Conservation (phyloP, 2,329 filamentous ascomycete species). For the Xenosphaeropsis pyriputrescens region DNA sequence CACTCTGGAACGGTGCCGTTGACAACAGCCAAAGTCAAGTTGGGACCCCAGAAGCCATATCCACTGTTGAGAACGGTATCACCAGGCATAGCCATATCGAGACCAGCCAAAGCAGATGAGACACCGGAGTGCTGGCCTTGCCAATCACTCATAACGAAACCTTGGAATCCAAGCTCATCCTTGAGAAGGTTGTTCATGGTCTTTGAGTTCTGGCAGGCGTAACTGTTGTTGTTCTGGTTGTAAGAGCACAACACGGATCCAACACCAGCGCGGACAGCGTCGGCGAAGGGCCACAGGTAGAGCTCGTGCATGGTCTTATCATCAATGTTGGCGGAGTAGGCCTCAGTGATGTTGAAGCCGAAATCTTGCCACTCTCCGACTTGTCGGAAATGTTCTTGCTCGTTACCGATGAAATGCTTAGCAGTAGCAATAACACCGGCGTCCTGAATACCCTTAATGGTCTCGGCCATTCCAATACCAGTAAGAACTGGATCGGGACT, state of each 20-base stretch:
- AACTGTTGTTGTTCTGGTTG: slow-evolving; percentile 69
- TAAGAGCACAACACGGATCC: slow-evolving; percentile 78
- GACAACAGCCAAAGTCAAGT: slow-evolving; percentile 73
- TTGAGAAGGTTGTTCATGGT: slow-evolving; percentile 65
- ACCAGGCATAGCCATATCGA: slow-evolving; percentile 84
- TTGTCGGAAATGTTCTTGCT: slow-evolving; percentile 42
- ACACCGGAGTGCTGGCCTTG: slow-evolving; percentile 58
- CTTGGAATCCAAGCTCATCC: slow-evolving; percentile 67
- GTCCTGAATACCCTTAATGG: slow-evolving; percentile 67
- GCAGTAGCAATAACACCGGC: slow-evolving; percentile 72
- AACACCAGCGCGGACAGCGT: slow-evolving; percentile 54
- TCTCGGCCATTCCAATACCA: slow-evolving; percentile 56
- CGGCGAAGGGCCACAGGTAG: slow-evolving; percentile 44
- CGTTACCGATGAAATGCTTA: slow-evolving; percentile 55
- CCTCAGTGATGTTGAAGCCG: slow-evolving; percentile 47
- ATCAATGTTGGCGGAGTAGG: slow-evolving; percentile 37
- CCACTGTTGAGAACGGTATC: slow-evolving; percentile 67
- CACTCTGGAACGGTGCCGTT: slow-evolving; percentile 84
- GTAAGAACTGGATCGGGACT: slow-evolving; percentile 63
- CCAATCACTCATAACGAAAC: slow-evolving; percentile 74
- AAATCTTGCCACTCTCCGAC: slow-evolving; percentile 30
- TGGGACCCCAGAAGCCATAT: slow-evolving; percentile 54
- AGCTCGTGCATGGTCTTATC: slow-evolving; percentile 47
- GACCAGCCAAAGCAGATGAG: slow-evolving; percentile 50
- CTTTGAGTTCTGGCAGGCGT: slow-evolving; percentile 66